These are phyloP conservation scores for Dictyostelium capitatum DNA, from an alignment of 78 protist genomes.

Conservation along the genomic window DNA sequence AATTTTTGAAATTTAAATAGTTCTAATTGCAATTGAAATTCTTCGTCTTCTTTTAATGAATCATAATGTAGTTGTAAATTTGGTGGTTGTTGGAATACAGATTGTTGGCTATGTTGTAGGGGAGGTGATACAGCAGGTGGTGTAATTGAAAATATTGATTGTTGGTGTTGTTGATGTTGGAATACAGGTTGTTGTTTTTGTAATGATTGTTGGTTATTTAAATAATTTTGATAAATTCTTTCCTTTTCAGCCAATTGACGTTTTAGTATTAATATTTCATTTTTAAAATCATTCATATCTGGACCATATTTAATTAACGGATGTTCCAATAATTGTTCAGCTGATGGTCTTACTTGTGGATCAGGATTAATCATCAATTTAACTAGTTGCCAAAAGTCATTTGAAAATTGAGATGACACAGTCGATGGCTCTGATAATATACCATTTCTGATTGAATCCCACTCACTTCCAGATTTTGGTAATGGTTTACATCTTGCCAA, in stretches of 20 bases:
- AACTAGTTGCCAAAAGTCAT: conserved; percentile 48
- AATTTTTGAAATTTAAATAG: conserved; percentile 30
- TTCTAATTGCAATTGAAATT: conserved; percentile 2
- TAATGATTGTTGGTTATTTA: background rate
- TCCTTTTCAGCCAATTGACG: conserved; percentile 6
- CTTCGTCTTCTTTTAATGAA: background rate
- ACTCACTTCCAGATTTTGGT: conserved; percentile 58
- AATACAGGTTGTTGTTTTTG: conserved; percentile 5
- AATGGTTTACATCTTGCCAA: conserved; percentile 67
- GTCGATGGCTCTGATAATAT: background rate
- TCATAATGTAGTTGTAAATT: background rate
- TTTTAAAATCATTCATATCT: background rate
- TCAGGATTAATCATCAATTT: conserved; percentile 55
- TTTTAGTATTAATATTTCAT: conserved; percentile 4
- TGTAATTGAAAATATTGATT: background rate
- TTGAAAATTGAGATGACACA: background rate
- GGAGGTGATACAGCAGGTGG: background rate
- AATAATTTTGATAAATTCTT: background rate
- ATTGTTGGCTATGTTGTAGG: background rate
- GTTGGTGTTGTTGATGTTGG: background rate
- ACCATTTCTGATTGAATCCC: conserved; percentile 76
- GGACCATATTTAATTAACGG: conserved; percentile 5
- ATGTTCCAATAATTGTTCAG: conserved; percentile 24
- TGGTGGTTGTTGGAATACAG: background rate
- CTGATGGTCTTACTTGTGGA: conserved; percentile 33